Evolutionary conservation across 208 protist species (phyloP).

Genomic region (Jaenimonas drosophilae): DNA sequence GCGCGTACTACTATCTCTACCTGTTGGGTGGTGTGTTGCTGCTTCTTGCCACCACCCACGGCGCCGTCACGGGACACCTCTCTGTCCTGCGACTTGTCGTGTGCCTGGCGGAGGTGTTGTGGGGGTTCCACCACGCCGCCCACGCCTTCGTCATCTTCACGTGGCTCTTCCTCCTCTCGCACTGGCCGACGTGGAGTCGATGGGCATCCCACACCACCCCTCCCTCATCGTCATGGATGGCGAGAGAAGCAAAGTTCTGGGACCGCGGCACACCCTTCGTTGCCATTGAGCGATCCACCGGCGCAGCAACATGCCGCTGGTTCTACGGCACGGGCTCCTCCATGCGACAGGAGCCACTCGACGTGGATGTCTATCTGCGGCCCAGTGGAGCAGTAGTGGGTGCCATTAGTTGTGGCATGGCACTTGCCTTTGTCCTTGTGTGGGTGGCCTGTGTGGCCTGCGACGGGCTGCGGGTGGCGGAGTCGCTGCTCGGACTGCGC

Average conservation of each 20-base stretch:
- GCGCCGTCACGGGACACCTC: constrained; percentile 25
- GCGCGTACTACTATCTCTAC: constrained; percentile 48
- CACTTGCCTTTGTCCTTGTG: constrained; percentile 8
- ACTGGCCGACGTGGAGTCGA: too few relatives aligned
- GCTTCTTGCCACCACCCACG: constrained; percentile 25
- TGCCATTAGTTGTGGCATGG: too few relatives aligned
- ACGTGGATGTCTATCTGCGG: too few relatives aligned
- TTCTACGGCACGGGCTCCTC: too few relatives aligned
- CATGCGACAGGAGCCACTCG: too few relatives aligned
- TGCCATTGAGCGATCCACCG: too few relatives aligned
- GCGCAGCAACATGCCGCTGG: too few relatives aligned
- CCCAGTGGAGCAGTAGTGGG: too few relatives aligned
- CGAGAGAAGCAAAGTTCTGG: too few relatives aligned
- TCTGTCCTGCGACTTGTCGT: constrained; percentile 20
- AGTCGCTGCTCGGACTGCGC: constrained; percentile 35
- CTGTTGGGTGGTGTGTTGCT: constrained; percentile 13
- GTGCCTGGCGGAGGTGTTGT: constrained; percentile 22
- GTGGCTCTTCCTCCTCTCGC: constrained; percentile 22
- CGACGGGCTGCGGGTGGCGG: constrained; percentile 17
- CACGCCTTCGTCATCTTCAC: constrained; percentile 39
- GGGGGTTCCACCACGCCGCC: constrained; percentile 32
- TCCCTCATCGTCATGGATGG: too few relatives aligned
- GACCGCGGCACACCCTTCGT: too few relatives aligned
- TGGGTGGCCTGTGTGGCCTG: constrained; percentile 8
- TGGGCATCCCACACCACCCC: too few relatives aligned